Base-by-base conservation (phyloP, 2,329 filamentous ascomycete species). In the Sclerotiophoma versabilis region DNA sequence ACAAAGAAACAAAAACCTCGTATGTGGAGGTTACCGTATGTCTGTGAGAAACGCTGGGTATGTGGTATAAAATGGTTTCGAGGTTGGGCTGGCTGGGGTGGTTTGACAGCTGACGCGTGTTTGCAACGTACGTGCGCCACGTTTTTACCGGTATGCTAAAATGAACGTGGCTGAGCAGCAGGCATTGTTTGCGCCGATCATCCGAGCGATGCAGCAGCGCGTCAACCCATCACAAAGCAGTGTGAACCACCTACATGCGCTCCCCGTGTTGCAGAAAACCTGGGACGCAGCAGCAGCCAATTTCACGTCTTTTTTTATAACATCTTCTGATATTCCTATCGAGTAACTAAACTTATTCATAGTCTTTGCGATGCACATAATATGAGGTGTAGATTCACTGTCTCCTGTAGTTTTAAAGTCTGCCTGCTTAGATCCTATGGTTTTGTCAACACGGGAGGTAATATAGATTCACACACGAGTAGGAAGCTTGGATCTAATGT, bases 81-180 rank as follows among this genome's bases (percentile, higher is more conserved):
- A 46, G 39, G 49, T 38, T 64, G 44, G 56, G 34, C 27, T 17
- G 49, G 49, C 48, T 43, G 49, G 41, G 23, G 56, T 61, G 56
- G 44, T 46, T 48, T 30, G 38, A 49, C 49, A 37, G 33, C 42
- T 44, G 53, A 57, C 52, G 48, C 47, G 51, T 46, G 43, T 48
- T 33, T 32, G 27, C 22, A 26, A 33, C 52, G 53, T 46, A 58
- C 57, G 43, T 61, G 59, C 64, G 62, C 60, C 62, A 64, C 65
- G 60, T 62, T 50, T 51, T n/a, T n/a, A n/a, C n/a, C n/a, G n/a
- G n/a, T n/a, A 9, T 47, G 29, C 63, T 58, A 58, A 49, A 51
- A 39, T 48, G 48, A 45, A 45, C 10, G 55, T 58, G 55, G 55
- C 55, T 58, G 42, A 48, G 55, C 37, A 27, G 12, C 17, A 29